Conservation (phyloP, 805 yeast genomes). For the Debaryomyces castellii region DNA sequence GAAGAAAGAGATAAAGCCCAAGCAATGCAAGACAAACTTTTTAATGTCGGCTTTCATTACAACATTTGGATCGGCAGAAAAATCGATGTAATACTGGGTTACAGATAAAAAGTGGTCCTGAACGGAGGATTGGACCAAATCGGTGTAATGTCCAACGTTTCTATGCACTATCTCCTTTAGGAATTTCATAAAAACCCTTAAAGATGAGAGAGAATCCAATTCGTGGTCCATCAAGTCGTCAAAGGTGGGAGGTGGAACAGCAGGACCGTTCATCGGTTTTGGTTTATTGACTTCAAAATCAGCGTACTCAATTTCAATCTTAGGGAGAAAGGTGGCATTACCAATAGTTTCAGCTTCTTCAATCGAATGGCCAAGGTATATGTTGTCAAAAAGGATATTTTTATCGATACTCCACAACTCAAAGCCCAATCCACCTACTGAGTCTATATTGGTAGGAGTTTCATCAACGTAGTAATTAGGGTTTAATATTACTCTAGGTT, state of each 20-base stretch:
- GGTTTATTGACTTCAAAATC: slow-evolving; percentile 42
- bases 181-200: not conserved
- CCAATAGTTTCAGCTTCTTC: slow-evolving; percentile 83
- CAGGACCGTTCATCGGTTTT: slow-evolving; percentile 40
- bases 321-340: slow-evolving; percentile 65
- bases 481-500: slow-evolving; percentile 62
- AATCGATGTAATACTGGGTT: slow-evolving; percentile 34
- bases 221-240: slow-evolving; percentile 31
- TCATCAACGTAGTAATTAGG: slow-evolving; percentile 65
- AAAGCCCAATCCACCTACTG: slow-evolving; percentile 77
- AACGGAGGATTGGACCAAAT: not conserved
- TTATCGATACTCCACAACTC: slow-evolving; percentile 87
- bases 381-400: slow-evolving; percentile 74
- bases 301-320: slow-evolving; percentile 49
- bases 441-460: slow-evolving; percentile 56
- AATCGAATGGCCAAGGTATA: slow-evolving; percentile 83
- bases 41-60: slow-evolving; percentile 48
- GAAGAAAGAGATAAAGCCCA: slow-evolving; percentile 38
- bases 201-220: not conserved
- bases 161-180: not conserved
- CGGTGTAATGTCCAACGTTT: not conserved
- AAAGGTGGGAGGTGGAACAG: slow-evolving; percentile 42
- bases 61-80: slow-evolving; percentile 44
- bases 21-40: slow-evolving; percentile 49
- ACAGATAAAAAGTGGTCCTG: slow-evolving; percentile 10